These are phyloP conservation scores for Coemansia sp. DNA, from an alignment of 192 early-diverging fungal genomes.

Conservation along the genomic window DNA sequence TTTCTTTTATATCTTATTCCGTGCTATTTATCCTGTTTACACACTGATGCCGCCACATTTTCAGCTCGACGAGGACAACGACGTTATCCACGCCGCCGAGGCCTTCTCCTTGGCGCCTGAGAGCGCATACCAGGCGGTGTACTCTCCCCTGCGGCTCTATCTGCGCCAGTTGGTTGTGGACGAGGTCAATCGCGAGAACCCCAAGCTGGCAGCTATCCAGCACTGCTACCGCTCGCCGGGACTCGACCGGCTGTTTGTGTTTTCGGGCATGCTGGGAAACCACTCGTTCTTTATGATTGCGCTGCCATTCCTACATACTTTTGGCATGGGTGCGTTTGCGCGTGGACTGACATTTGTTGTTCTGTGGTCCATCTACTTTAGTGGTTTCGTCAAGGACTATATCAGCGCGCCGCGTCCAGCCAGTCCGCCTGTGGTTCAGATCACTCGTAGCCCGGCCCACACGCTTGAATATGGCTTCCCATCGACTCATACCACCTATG, in stretches of 20 bases:
- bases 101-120: conserved; percentile 33
- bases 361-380: conserved; percentile 52
- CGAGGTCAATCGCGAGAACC: conserved; percentile 48
- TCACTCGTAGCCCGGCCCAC: conserved; percentile 65
- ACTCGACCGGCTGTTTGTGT: conserved; percentile 66
- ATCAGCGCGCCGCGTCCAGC: conserved; percentile 82
- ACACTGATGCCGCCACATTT: conserved; percentile 32
- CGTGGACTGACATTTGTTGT: conserved; percentile 49
- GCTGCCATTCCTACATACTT: conserved; percentile 79
- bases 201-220: conserved; percentile 37
- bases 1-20: neutral
- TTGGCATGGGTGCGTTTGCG: conserved; percentile 66
- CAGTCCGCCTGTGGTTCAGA: conserved; percentile 71
- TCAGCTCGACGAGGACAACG: conserved; percentile 53
- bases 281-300: conserved; percentile 85
- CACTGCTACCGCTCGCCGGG: conserved; percentile 21
- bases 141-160: conserved; percentile 30
- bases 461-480: conserved; percentile 90
- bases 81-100: conserved; percentile 9
- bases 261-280: conserved; percentile 77
- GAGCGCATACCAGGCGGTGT: conserved; percentile 36
- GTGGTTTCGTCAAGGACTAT: conserved; percentile 67
- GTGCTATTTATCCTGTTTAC: neutral
- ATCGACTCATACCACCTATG: conserved; percentile 84
- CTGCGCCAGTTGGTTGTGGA: conserved; percentile 24